Evolutionary conservation across 495 filamentous ascomycete species (phyloP), one percentile per base, ranked within the genome.

Genomic region (Neohortaea acidophila): DNA sequence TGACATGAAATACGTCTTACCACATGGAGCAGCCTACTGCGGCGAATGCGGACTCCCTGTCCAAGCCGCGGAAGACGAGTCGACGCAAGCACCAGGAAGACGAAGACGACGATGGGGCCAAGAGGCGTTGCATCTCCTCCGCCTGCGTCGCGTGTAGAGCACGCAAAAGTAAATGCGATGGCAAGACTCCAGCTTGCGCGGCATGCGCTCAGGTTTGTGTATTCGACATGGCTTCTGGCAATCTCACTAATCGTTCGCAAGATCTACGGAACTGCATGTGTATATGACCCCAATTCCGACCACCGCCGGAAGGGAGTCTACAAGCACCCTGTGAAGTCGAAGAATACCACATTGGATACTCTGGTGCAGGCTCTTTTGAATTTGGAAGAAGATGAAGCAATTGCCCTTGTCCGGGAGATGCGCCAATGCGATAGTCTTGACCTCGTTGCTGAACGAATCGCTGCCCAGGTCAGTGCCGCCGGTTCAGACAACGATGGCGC

Each of bases 251-350:
- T 20, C 9, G 6, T n/a, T n/a, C n/a, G 4, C 19, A 19, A 34
- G 32, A 91, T 97, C 27, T 97, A 97, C 52, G 79, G 86, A 43
- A 96, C 89, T 28, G 75, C 78, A 47, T 84, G 85, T 59, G 66
- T 92, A 35, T 97, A 96, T 65, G 91, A 96, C 55, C 89, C 84
- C 4, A 91, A 83, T 53, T 89, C 83, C 39, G 89, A 97, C 57
- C 84, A 94, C 54, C 79, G 89, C 32, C 75, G 89, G 13, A 97
- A 96, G 56, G 89, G 86, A 84, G 18, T 72, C 70, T 39, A 87
- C 80, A 52, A 83, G 80, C 21, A 94, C 87, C 9, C 63, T 94
- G 21, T 79, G 92, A 81, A 87, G 52, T 87, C 85, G 14, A 71
- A 71, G 38, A 87, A 81, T 53, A 81, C 81, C 22, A 97, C 89